Base-by-base conservation (phyloP, 2,329 filamentous ascomycete species). In the Magnaporthales sp. region DNA sequence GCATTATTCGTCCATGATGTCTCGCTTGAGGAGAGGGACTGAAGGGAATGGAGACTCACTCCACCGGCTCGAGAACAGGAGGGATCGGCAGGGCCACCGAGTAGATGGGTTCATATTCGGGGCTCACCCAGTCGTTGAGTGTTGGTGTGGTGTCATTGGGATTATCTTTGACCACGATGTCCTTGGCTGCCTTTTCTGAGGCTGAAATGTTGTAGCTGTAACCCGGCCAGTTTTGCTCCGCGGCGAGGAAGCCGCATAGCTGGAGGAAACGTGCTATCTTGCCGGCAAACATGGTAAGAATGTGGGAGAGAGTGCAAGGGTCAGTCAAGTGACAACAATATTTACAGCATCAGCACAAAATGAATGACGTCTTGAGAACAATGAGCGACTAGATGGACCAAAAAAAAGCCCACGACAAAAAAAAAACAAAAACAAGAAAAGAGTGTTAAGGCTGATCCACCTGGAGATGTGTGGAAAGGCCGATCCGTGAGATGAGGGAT, bases 41-140 rank as follows among this genome's bases (percentile, higher is more conserved):
- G 2, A n/a, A 1, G 7, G 10, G 62, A 38, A 29, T 62, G n/a
- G n/a, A n/a, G n/a, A 65, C 79, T 70, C 72, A 83, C 77, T 75
- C 74, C 65, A 76, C 76, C 5, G 77, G 75, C 60, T 76, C 68
- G 68, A 81, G 81, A 2, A 79, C 68, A 1, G 81, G 77, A 4
- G 80, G 77, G 31, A 81, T 79, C 1, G 81, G 80, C 1, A 84
- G 74, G 9, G 80, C 75, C 24, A 75, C 74, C 60, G 77, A 68
- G 69, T 76, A 80, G 30, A 80, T 72, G 70, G 73, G 75, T 62
- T 70, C 71, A 69, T 80, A 80, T 29, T 74, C 74, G 4, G 78
- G 77, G 10, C 70, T 58, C 24, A 19, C 62, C 51, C 73, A 71
- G 63, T 69, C 70, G 4, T 68, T 67, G n/a, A 62, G 56, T 4